Percentiles rank a stretch among this genome's conserved stretches.
Conservation (phyloP, 2,329 filamentous ascomycete species). For the Aspergillus alliaceus region DNA sequence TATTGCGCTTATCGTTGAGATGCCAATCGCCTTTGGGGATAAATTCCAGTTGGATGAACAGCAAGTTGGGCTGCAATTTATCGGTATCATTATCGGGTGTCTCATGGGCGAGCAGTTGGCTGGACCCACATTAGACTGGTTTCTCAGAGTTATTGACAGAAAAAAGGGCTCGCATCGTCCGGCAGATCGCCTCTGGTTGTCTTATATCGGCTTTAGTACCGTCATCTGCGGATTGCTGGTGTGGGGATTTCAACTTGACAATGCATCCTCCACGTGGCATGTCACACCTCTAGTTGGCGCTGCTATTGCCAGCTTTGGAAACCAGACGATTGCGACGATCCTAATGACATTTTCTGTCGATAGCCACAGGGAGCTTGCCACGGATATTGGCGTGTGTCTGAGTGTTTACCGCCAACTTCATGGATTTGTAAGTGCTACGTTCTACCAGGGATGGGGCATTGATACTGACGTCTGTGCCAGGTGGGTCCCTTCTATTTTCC, state of each 20-base stretch:
- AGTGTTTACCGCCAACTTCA: constrained; percentile 57
- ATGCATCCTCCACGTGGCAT: constrained; percentile 50
- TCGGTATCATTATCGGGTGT: constrained; percentile 58
- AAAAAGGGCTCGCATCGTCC: constrained; percentile 34
- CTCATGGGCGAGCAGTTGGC: constrained; percentile 60
- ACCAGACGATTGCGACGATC: constrained; percentile 62
- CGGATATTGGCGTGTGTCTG: constrained; percentile 59
- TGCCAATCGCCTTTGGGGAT: constrained; percentile 56
- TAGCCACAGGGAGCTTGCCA: constrained; percentile 53
- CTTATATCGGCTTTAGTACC: constrained; percentile 54
- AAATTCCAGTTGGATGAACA: constrained; percentile 58
- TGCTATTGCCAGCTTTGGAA: constrained; percentile 54
- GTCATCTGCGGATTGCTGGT: constrained; percentile 56
- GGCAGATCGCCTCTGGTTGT: constrained; percentile 59
- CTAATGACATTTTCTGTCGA: constrained; percentile 62
- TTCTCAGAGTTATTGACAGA: constrained; percentile 47
- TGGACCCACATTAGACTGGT: constrained; percentile 51
- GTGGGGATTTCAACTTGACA: constrained; percentile 54
- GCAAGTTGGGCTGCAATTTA: constrained; percentile 58
- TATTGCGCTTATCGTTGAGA: constrained; percentile 57
- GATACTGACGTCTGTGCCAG: background rate
- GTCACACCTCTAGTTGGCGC: constrained; percentile 58
- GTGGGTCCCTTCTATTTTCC: background rate
- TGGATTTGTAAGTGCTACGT: constrained; percentile 48
- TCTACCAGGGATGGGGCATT: background rate